phyloP scores from a whole-genome alignment of 176 grass and related monocot species.

The Oryza longistaminata region DNA sequence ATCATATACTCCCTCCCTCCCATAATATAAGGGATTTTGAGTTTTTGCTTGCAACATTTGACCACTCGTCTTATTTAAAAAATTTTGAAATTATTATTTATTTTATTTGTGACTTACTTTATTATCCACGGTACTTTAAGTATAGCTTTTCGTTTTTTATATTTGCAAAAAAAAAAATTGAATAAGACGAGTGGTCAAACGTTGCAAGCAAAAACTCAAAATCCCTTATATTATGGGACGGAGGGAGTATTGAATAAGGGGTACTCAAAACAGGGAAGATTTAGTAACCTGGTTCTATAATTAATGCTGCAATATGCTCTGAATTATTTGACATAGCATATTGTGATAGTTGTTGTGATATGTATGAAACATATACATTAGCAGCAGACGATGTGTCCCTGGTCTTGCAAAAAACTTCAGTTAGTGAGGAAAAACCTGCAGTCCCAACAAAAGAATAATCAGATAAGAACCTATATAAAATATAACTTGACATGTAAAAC shows the following conservation, averaged over 20 bases:
- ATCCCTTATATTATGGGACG: no score
- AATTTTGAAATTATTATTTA: no score
- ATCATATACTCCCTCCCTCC: no score
- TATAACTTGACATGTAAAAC: constrained; percentile 36
- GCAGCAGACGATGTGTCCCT: constrained; percentile 62
- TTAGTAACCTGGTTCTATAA: constrained; percentile 84
- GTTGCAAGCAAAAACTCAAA: no score
- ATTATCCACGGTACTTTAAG: no score
- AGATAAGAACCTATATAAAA: constrained; percentile 15
- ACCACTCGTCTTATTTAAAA: no score
- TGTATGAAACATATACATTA: constrained; percentile 58
- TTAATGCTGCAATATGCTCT: constrained; percentile 67
- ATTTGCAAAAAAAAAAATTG: no score
- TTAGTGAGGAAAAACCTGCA: constrained; percentile 71
- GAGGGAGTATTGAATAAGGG: background rate
- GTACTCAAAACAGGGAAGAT: constrained; percentile 6
- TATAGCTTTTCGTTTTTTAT: no score
- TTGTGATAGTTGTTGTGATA: constrained; percentile 64
- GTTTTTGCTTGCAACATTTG: no score
- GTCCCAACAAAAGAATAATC: constrained; percentile 28
- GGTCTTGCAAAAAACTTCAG: constrained; percentile 58
- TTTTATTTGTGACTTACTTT: no score
- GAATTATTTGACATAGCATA: constrained; percentile 42
- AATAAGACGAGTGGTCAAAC: no score
- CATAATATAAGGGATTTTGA: no score